Evolutionary conservation across 1,284 basidiomycete species (phyloP).

Genomic region (Puccinia novopanici): DNA sequence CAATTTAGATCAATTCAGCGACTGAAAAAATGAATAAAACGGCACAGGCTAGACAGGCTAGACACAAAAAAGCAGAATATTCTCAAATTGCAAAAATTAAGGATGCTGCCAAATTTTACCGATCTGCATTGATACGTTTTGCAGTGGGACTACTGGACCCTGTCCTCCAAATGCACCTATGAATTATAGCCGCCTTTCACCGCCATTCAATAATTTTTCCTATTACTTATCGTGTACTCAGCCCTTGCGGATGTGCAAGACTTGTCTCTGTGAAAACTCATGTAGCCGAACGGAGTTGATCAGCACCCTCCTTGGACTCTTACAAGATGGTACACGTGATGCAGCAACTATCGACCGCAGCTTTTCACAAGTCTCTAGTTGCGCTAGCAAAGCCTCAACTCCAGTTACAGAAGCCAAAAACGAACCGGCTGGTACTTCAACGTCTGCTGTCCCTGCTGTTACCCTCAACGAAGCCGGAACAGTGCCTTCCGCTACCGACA

Average conservation of each 20-base stretch:
- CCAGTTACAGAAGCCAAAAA: constrained; percentile 20
- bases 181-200: constrained; percentile 65
- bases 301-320: too few species aligned
- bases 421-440: background rate
- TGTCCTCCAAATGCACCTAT: constrained; percentile 64
- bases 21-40: constrained; percentile 28
- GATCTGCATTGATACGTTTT: constrained; percentile 77
- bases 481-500: constrained; percentile 60
- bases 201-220: constrained; percentile 68
- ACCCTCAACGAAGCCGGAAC: constrained; percentile 23
- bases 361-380: too few species aligned
- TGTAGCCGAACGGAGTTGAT: too few species aligned
- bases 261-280: too few species aligned
- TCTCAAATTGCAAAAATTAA: constrained; percentile 65
- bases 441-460: constrained; percentile 28
- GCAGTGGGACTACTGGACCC: constrained; percentile 78
- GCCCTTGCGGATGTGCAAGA: constrained; percentile 84
- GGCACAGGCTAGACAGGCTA: constrained; percentile 63
- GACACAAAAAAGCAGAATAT: constrained; percentile 70
- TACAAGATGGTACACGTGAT: too few species aligned
- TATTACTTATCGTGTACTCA: constrained; percentile 78
- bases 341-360: too few species aligned
- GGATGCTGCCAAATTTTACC: constrained; percentile 79
- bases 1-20: constrained; percentile 44
- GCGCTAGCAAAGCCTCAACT: too few species aligned